Evolutionary conservation across 2,329 filamentous ascomycete species (phyloP).

Genomic region (Pseudonectria foliicola): DNA sequence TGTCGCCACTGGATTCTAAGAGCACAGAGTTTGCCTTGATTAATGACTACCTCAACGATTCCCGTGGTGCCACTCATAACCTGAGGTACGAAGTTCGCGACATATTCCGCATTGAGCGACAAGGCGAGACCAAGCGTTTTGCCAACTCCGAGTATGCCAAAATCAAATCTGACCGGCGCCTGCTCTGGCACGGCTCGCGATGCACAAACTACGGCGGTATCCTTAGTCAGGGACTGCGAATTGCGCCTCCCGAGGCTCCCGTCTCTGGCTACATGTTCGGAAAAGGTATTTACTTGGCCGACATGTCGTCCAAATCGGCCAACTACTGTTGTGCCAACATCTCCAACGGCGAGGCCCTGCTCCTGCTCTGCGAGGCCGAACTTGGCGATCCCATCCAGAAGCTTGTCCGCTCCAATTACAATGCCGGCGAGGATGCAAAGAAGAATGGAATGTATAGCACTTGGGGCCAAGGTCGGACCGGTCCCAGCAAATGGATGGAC

Average conservation of each 20-base stretch:
- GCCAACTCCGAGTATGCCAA: conserved; percentile 46
- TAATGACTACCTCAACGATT: conserved; percentile 58
- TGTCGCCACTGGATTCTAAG: conserved; percentile 56
- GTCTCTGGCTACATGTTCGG: conserved; percentile 81
- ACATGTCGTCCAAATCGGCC: conserved; percentile 77
- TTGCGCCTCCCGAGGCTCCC: conserved; percentile 78
- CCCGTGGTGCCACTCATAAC: conserved; percentile 60
- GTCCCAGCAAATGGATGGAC: conserved; percentile 69
- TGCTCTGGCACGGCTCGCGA: conserved; percentile 84
- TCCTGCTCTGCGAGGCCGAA: conserved; percentile 74
- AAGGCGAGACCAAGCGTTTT: conserved; percentile 66
- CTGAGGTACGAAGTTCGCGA: conserved; percentile 56
- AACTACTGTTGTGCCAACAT: conserved; percentile 61
- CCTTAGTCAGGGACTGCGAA: conserved; percentile 79
- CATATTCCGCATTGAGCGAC: conserved; percentile 76
- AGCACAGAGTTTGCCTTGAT: conserved; percentile 60
- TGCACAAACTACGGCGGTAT: conserved; percentile 83
- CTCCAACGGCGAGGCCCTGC: conserved; percentile 63
- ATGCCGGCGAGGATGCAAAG: conserved; percentile 58
- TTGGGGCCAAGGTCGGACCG: conserved; percentile 58
- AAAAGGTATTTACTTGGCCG: conserved; percentile 82
- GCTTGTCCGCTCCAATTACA: conserved; percentile 49
- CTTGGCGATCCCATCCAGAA: conserved; percentile 69
- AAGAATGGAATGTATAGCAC: conserved; percentile 57
- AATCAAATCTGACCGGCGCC: conserved; percentile 57